Evolutionary conservation across 1,284 basidiomycete species (phyloP).

Genomic region (Trametes pubescens): DNA sequence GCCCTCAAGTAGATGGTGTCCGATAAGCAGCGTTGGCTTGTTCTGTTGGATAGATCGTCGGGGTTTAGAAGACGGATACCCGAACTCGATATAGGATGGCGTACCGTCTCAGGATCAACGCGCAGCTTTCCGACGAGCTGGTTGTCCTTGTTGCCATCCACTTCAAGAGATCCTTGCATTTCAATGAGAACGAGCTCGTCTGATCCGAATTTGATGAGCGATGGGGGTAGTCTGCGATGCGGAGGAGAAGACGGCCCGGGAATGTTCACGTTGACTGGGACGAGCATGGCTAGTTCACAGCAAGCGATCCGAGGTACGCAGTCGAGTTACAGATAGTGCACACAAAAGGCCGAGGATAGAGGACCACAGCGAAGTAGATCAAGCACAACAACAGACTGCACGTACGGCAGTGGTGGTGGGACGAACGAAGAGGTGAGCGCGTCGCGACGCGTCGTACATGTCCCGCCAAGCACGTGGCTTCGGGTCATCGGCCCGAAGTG

Average conservation of each 20-base stretch:
- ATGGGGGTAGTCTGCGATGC: constrained; percentile 57
- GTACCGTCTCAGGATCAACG: constrained; percentile 45
- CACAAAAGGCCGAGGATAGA: too few relatives aligned
- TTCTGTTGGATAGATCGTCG: constrained; percentile 53
- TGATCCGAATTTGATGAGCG: constrained; percentile 70
- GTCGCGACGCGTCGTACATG: constrained; percentile 1
- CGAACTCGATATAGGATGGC: constrained; percentile 13
- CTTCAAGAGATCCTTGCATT: constrained; percentile 75
- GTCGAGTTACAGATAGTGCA: neutral
- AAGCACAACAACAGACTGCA: neutral
- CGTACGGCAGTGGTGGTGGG: neutral
- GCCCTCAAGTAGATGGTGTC: constrained; percentile 90
- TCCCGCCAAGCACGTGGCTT: neutral
- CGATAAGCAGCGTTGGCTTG: constrained; percentile 82
- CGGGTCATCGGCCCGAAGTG: neutral
- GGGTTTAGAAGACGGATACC: too few relatives aligned
- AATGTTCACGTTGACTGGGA: constrained; percentile 38
- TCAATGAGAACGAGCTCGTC: constrained; percentile 78
- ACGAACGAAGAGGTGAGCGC: neutral
- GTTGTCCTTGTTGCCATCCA: constrained; percentile 65
- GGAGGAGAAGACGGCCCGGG: constrained; percentile 38
- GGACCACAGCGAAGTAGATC: neutral
- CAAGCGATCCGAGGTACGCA: too few relatives aligned
- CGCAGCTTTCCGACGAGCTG: constrained; percentile 70
- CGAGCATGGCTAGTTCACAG: constrained; percentile 34